phyloP scores from a whole-genome alignment of 495 filamentous ascomycete genomes.

The Copromyces sp. region DNA sequence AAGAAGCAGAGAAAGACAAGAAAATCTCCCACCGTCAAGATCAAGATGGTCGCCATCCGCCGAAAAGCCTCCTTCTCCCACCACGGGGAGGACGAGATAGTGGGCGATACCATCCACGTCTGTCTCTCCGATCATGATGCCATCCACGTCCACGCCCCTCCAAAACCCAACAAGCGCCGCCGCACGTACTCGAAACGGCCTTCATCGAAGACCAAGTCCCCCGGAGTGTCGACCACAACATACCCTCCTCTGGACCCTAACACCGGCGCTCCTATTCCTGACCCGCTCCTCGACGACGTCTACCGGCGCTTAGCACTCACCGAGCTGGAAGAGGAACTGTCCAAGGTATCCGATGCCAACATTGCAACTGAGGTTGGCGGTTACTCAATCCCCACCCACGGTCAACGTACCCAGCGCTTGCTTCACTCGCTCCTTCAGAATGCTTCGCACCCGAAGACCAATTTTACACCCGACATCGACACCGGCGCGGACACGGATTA shows the following conservation, averaged over 20 bases:
- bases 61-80: not conserved
- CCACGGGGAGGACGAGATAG: not conserved
- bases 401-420: not conserved
- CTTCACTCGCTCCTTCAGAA: not conserved
- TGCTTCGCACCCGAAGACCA: not conserved
- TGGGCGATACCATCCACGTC: not conserved
- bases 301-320: not conserved
- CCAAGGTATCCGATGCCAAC: not conserved
- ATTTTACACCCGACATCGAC: not conserved
- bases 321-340: not conserved
- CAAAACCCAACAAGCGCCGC: not conserved
- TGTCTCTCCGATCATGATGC: not conserved
- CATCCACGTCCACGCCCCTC: not conserved
- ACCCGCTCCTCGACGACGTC: not conserved
- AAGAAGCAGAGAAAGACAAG: not conserved
- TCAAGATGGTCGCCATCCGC: not conserved
- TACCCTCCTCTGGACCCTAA: not conserved
- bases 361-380: not conserved
- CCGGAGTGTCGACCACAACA: not conserved
- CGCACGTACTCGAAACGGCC: not conserved
- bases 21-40: not conserved
- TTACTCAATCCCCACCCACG: not conserved
- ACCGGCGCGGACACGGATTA: not conserved
- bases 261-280: not conserved
- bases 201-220: not conserved